Evolutionary conservation across 2,329 filamentous ascomycete genomes (phyloP).

Genomic region (Colletotrichum sp.): DNA sequence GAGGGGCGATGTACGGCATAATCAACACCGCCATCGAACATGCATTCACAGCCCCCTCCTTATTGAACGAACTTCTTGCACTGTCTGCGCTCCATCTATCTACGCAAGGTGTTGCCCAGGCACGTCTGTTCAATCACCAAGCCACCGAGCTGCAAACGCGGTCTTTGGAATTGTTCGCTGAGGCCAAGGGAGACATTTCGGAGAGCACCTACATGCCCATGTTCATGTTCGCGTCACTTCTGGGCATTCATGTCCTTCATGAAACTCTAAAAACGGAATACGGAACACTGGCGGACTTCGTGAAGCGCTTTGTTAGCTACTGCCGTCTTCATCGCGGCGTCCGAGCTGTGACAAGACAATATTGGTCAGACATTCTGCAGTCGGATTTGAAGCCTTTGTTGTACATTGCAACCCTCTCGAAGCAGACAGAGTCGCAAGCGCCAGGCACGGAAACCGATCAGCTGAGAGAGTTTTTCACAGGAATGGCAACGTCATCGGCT

Average conservation of each 20-base stretch:
- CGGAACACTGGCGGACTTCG: constrained; percentile 29
- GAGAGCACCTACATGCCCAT: constrained; percentile 29
- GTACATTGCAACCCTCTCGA: neutral
- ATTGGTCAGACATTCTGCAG: constrained; percentile 22
- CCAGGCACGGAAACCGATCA: neutral
- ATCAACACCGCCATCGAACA: constrained; percentile 32
- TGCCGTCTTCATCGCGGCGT: constrained; percentile 33
- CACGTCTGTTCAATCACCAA: constrained; percentile 27
- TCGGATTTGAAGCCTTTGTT: constrained; percentile 28
- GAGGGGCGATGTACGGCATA: constrained; percentile 17
- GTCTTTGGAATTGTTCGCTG: constrained; percentile 31
- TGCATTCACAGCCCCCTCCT: constrained; percentile 34
- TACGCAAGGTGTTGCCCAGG: constrained; percentile 20
- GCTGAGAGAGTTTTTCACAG: neutral
- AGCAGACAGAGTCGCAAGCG: neutral
- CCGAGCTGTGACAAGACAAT: constrained; percentile 21
- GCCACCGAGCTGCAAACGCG: constrained; percentile 32
- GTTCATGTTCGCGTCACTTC: constrained; percentile 32
- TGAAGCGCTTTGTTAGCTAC: constrained; percentile 31
- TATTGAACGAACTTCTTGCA: constrained; percentile 42
- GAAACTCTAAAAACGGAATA: constrained; percentile 34
- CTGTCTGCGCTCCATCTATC: constrained; percentile 40
- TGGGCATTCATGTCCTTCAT: constrained; percentile 40
- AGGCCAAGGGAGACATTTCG: constrained; percentile 16
- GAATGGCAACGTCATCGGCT: neutral